phyloP scores from a whole-genome alignment of 331 rosid genomes.

The Dryas integrifolia region DNA sequence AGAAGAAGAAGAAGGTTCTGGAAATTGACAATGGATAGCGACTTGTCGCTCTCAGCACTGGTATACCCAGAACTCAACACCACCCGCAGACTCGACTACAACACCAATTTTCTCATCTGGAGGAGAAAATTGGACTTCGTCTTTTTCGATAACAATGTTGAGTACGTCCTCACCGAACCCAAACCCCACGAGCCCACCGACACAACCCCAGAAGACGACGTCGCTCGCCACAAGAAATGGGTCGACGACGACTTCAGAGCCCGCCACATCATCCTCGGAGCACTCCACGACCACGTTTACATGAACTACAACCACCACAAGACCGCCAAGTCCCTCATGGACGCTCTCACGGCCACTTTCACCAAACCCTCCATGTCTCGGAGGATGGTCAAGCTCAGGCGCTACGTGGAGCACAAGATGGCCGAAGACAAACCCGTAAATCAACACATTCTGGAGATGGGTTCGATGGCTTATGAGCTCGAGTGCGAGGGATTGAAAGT shows the following conservation, averaged over 20 bases:
- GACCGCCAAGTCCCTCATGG: neutral
- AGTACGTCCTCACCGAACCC: neutral
- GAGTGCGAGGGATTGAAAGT: neutral
- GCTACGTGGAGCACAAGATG: neutral
- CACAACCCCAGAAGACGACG: neutral
- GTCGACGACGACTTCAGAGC: neutral
- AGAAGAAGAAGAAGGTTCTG: neutral
- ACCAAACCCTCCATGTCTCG: neutral
- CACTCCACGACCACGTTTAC: neutral
- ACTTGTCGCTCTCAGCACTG: neutral
- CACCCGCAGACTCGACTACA: neutral
- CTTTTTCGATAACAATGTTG: neutral
- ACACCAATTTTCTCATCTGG: neutral
- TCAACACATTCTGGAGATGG: neutral
- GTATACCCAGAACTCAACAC: conserved; percentile 1
- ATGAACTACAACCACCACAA: neutral
- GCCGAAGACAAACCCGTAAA: neutral
- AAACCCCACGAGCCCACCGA: neutral
- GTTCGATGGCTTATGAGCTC: neutral
- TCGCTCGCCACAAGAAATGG: conserved; percentile 2
- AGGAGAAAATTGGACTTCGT: neutral
- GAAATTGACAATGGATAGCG: neutral
- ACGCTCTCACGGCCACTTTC: neutral
- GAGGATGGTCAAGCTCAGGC: neutral
- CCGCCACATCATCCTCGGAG: neutral